A percentile compares a stretch with the other conserved stretches of the same genome.
phyloP scores from a whole-genome alignment of 805 yeast species.

The Kodamaea leandrae region DNA sequence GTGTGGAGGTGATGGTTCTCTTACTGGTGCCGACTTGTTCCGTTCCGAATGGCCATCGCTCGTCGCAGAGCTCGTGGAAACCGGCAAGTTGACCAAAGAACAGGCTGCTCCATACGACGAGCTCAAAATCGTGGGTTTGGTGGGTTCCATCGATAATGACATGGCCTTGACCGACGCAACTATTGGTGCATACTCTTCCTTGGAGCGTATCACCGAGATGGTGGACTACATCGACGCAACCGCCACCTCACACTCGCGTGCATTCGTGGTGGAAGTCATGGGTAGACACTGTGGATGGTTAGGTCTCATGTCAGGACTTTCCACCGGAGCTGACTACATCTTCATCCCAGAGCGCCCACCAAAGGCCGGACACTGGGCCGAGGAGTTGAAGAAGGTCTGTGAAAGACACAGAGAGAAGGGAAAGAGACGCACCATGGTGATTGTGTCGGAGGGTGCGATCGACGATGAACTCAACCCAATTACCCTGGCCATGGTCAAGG shows the following conservation, averaged over 20 bases:
- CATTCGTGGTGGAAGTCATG: conserved; percentile 84
- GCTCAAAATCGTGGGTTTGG: conserved; percentile 70
- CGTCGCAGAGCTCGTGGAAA: conserved; percentile 51
- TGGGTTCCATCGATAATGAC: conserved; percentile 83
- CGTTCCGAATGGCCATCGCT: conserved; percentile 76
- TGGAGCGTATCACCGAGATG: conserved; percentile 70
- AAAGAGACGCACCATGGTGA: conserved; percentile 72
- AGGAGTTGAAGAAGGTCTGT: conserved; percentile 62
- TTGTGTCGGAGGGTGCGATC: conserved; percentile 85
- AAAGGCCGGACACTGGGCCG: conserved; percentile 59
- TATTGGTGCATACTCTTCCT: conserved; percentile 76
- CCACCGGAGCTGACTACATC: conserved; percentile 77
- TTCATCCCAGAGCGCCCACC: conserved; percentile 82
- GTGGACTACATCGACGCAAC: conserved; percentile 83
- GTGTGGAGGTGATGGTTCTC: conserved; percentile 82
- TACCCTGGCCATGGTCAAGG: conserved; percentile 60
- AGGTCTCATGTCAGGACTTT: conserved; percentile 75
- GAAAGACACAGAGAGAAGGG: conserved; percentile 67
- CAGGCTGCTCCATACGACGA: conserved; percentile 50
- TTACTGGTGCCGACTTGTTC: conserved; percentile 79
- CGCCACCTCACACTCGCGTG: conserved; percentile 79
- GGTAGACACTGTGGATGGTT: conserved; percentile 91
- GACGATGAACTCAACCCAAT: conserved; percentile 66
- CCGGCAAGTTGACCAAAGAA: conserved; percentile 43
- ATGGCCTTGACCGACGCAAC: conserved; percentile 85